Evolutionary conservation across 1,284 basidiomycete species (phyloP).

Genomic region (Cryptococcus wingfieldii): DNA sequence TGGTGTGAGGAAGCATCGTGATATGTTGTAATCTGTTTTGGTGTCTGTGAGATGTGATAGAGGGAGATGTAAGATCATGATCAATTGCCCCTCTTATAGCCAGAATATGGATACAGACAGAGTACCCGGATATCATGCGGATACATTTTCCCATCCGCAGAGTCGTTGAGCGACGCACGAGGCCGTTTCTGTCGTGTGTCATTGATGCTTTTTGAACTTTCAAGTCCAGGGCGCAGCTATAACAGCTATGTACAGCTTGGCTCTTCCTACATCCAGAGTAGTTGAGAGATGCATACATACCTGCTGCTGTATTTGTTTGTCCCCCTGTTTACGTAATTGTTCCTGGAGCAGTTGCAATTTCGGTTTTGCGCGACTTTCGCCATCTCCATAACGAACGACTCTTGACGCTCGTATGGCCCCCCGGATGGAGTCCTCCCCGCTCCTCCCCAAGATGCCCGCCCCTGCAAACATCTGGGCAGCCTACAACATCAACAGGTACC

Average conservation of each 20-base stretch:
- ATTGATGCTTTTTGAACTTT: background rate
- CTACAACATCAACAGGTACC: slow-evolving; percentile 23
- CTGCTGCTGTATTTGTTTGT: background rate
- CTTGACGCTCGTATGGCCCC: background rate
- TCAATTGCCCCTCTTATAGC: no score
- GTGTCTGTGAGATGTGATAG: no score
- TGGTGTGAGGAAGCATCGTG: no score
- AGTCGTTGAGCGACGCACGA: background rate
- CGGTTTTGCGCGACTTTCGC: no score
- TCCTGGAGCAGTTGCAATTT: background rate
- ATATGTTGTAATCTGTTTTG: no score
- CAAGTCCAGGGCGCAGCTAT: no score
- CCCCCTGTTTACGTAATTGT: background rate
- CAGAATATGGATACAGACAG: background rate
- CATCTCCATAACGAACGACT: no score
- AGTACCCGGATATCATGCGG: background rate
- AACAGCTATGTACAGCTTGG: no score
- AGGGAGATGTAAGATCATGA: no score
- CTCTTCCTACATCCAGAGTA: no score
- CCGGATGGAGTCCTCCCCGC: slow-evolving; percentile 23
- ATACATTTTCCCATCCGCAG: background rate
- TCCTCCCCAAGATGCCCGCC: slow-evolving; percentile 22
- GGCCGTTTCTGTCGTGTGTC: background rate
- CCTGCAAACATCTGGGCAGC: slow-evolving; percentile 3
- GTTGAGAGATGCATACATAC: no score